Evolutionary conservation across 164 flowering plant genomes (phyloP).

Genomic region (Echeveria elegans): DNA sequence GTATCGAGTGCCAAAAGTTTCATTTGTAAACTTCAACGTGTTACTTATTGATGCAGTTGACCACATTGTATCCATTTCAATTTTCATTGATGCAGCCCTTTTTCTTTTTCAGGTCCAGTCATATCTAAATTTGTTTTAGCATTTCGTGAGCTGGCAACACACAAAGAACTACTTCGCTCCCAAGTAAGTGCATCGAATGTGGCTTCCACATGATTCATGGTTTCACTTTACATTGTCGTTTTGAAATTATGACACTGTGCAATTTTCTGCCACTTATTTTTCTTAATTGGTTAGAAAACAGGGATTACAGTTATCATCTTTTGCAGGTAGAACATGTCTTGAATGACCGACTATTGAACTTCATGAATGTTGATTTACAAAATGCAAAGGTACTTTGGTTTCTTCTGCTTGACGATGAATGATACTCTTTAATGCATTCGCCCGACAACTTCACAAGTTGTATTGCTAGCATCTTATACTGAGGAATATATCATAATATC

Average conservation of each 20-base stretch:
- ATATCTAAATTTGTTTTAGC: conserved; percentile 64
- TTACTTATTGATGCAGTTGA: background rate
- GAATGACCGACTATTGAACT: conserved; percentile 46
- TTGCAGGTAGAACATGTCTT: conserved; percentile 74
- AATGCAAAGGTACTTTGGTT: conserved; percentile 43
- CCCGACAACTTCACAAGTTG: background rate
- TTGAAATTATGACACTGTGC: background rate
- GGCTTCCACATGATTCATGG: background rate
- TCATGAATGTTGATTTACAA: conserved; percentile 48
- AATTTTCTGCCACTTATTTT: background rate
- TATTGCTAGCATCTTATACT: background rate
- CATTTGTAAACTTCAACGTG: no score
- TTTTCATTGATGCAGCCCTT: conserved; percentile 7
- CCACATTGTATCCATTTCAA: background rate
- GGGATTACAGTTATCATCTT: conserved; percentile 1
- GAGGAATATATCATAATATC: background rate
- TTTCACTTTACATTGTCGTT: background rate
- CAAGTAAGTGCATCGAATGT: conserved; percentile 47
- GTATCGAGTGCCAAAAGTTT: no score
- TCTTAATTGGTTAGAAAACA: background rate
- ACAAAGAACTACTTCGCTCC: conserved; percentile 86
- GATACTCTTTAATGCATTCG: background rate
- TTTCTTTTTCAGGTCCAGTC: conserved; percentile 62
- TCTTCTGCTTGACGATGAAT: background rate
- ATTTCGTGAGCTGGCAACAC: conserved; percentile 75